Evolutionary conservation across 495 filamentous ascomycete species (phyloP).

Genomic region (Penicillium cosmopolitanum): DNA sequence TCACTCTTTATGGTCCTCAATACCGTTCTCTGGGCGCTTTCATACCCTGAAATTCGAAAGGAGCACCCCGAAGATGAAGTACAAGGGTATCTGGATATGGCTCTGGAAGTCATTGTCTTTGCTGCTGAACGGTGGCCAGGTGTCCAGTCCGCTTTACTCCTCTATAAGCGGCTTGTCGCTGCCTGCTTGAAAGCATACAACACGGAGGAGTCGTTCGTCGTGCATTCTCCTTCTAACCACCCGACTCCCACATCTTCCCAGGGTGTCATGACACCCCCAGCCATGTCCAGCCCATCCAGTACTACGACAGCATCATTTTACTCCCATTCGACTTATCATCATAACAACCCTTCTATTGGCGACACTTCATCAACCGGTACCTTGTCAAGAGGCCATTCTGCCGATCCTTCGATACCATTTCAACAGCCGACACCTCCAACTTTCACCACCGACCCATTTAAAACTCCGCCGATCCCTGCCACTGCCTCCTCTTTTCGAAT

Average conservation of each 20-base stretch:
- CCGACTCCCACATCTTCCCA: slow-evolving; percentile 49
- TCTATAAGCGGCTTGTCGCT: slow-evolving; percentile 78
- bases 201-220: slow-evolving; percentile 66
- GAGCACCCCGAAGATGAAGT: slow-evolving; percentile 71
- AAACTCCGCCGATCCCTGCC: slow-evolving; percentile 24
- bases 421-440: slow-evolving; percentile 32
- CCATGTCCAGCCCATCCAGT: slow-evolving; percentile 54
- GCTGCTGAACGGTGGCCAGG: slow-evolving; percentile 88
- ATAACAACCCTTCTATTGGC: slow-evolving; percentile 30
- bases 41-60: slow-evolving; percentile 78
- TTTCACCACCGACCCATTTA: slow-evolving; percentile 20
- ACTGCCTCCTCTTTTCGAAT: slow-evolving; percentile 26
- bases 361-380: slow-evolving; percentile 40
- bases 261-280: slow-evolving; percentile 51
- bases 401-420: slow-evolving; percentile 36
- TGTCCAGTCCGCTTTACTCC: slow-evolving; percentile 75
- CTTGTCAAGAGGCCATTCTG: slow-evolving; percentile 43
- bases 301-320: slow-evolving; percentile 41
- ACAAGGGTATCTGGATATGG: slow-evolving; percentile 67
- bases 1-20: slow-evolving; percentile 86
- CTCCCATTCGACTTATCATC: slow-evolving; percentile 35
- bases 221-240: slow-evolving; percentile 62
- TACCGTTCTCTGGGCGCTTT: slow-evolving; percentile 84
- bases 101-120: slow-evolving; percentile 72
- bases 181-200: slow-evolving; percentile 85